Evolutionary conservation across 2,329 filamentous ascomycete species (phyloP), one percentile per base, ranked within the genome.

Genomic region (Pseudogymnoascus sp.): DNA sequence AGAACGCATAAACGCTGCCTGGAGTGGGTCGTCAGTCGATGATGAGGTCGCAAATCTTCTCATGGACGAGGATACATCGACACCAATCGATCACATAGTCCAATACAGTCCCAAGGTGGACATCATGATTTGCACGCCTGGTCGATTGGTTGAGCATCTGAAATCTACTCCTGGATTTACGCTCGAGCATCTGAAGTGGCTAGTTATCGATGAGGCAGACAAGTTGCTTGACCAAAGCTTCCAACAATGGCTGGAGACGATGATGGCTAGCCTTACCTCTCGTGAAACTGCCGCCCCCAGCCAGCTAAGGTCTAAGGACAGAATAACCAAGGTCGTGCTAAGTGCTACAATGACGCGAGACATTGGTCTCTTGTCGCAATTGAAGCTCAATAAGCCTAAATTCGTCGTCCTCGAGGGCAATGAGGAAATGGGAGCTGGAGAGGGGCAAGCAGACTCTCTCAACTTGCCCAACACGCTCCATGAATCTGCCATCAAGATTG

Each of bases 341-440:
- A 96, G 91, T 73, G 95, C 93, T 5, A 97, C 93, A 0, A 91
- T 97, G 85, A 96, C 93, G 1, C 83, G 87, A 64, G 92, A 97
- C 71, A 78, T 96, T 59, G 90, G 89, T 37, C 87, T 95, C 65
- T 78, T 97, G 19, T 88, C 84, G 63, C 87, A 86, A 0, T 75
- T 97, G 38, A 88, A 83, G 65, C 79, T 97, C 31, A 80, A 82
- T 29, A 82, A 89, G 61, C 93, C 95, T 3, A 88, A 83, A 64
- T 78, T 97, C 56, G 82, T 97, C 0, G 83, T 91, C 0, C 81
- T 96, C 13, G 88, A 93, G 65, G 84, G 83, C 31, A 56, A 69
- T 2, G 70, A 73, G 15, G 37, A 37, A 19, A 53, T 72, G 59
- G 74, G 75, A 46, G 75, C 76, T 1, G 77, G 81, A 64, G 80